Evolutionary conservation across 495 filamentous ascomycete species (phyloP).

Genomic region (Aspergillus incahuasiensis): DNA sequence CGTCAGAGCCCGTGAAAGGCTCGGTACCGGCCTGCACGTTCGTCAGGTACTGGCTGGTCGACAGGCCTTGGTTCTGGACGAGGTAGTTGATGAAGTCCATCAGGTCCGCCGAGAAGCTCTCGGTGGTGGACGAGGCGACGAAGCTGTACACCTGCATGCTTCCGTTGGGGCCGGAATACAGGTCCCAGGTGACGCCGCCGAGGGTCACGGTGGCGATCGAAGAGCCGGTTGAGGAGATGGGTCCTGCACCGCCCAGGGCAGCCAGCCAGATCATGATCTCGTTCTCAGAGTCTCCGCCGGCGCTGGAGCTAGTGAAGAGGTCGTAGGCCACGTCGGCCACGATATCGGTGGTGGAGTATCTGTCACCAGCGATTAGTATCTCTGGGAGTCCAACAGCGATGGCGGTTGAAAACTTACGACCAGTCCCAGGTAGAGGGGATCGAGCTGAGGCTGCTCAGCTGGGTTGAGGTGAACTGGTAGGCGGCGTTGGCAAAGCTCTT

Average conservation of each 20-base stretch:
- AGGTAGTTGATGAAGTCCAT: conserved; percentile 56
- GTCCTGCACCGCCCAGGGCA: conserved; percentile 56
- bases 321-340: conserved; percentile 66
- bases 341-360: conserved; percentile 50
- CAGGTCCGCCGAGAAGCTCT: conserved; percentile 52
- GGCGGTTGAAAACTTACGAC: conserved; percentile 32
- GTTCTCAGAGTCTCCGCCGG: conserved; percentile 46
- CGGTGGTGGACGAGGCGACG: conserved; percentile 45
- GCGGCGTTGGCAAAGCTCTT: conserved; percentile 59
- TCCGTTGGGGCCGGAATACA: conserved; percentile 55
- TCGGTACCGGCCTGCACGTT: conserved; percentile 55
- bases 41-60: conserved; percentile 49
- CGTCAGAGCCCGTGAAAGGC: conserved; percentile 44
- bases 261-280: conserved; percentile 73
- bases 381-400: neutral
- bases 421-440: conserved; percentile 53
- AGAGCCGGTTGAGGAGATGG: conserved; percentile 55
- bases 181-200: conserved; percentile 45
- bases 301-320: conserved; percentile 51
- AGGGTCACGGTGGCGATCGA: conserved; percentile 51
- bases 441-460: conserved; percentile 44
- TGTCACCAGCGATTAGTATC: conserved; percentile 16
- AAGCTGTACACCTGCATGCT: conserved; percentile 57
- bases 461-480: conserved; percentile 38
- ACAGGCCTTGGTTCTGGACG: conserved; percentile 42